Conservation (phyloP, 2,329 filamentous ascomycete genomes). For the Fusarium proliferatum region DNA sequence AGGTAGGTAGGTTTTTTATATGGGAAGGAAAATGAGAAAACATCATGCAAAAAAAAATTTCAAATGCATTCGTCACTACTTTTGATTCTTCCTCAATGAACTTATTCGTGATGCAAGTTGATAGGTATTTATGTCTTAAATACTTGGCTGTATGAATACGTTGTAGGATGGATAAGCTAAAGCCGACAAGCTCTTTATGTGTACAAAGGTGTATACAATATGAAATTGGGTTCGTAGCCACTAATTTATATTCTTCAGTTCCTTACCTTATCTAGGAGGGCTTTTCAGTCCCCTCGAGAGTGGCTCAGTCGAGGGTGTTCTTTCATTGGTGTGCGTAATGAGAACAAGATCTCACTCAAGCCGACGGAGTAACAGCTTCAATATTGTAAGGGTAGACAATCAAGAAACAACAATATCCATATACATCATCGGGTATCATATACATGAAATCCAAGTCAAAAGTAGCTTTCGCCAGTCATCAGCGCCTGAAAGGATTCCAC, state of each 20-base stretch:
- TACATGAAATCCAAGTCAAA: not conserved
- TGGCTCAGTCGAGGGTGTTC: not conserved
- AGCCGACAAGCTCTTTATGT: not conserved
- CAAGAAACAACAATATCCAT: not conserved
- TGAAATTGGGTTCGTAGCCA: not conserved
- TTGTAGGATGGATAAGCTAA: not conserved
- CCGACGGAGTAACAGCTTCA: not conserved
- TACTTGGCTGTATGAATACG: not conserved
- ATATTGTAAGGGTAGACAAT: not conserved
- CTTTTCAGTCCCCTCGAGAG: not conserved
- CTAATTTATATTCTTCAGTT: not conserved
- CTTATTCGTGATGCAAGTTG: not conserved
- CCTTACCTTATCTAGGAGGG: not conserved
- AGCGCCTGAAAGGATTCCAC: constrained; percentile 37
- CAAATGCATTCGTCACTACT: not conserved
- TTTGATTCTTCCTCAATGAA: not conserved
- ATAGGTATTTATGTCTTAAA: not conserved
- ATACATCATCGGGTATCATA: not conserved
- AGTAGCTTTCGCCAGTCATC: not conserved
- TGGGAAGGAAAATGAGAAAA: not conserved
- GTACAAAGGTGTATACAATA: not conserved
- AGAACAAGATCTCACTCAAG: not conserved
- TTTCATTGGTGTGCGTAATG: not conserved
- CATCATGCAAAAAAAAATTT: not conserved
- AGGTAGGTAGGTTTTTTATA: not conserved